phyloP scores from a whole-genome alignment of 306 rosid species.

The Senna siamea region DNA sequence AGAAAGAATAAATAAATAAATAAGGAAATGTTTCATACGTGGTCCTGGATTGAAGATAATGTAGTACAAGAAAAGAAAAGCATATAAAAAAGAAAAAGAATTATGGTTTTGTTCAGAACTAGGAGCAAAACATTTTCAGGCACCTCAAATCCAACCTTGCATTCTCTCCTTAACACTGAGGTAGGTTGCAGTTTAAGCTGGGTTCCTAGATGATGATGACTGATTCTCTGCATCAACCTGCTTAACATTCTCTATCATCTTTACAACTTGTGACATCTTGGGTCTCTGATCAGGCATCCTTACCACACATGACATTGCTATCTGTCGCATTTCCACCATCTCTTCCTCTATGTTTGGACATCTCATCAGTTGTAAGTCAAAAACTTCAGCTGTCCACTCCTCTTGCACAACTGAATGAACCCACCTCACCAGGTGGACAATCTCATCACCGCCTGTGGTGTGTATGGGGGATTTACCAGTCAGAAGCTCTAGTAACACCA shows the following conservation, averaged over 20 bases:
- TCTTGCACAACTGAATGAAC: constrained; percentile 94
- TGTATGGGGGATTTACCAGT: constrained; percentile 93
- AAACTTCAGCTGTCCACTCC: constrained; percentile 97
- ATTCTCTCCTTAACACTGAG: too few relatives aligned
- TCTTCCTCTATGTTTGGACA: constrained; percentile 91
- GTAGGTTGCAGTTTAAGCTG: constrained; percentile 40
- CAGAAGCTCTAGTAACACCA: constrained; percentile 83
- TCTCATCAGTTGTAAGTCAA: constrained; percentile 84
- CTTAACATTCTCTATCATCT: constrained; percentile 75
- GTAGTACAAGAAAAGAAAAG: too few relatives aligned
- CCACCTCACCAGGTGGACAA: constrained; percentile 89
- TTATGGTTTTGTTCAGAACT: constrained; percentile 33
- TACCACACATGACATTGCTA: constrained; percentile 88
- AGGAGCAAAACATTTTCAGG: constrained; percentile 36
- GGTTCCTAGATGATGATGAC: constrained; percentile 53
- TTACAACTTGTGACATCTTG: constrained; percentile 71
- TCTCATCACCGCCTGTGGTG: constrained; percentile 85
- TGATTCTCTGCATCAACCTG: constrained; percentile 53
- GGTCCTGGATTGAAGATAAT: too few relatives aligned
- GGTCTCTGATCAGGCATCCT: constrained; percentile 92
- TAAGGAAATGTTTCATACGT: too few relatives aligned
- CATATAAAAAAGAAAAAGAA: too few relatives aligned
- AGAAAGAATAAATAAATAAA: too few relatives aligned
- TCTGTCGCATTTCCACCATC: constrained; percentile 93
- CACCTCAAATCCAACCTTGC: constrained; percentile 34